A percentile compares a stretch with the other conserved stretches of the same genome.
Conservation (phyloP, 2,329 filamentous ascomycete species). For the Colletotrichum incanum region DNA sequence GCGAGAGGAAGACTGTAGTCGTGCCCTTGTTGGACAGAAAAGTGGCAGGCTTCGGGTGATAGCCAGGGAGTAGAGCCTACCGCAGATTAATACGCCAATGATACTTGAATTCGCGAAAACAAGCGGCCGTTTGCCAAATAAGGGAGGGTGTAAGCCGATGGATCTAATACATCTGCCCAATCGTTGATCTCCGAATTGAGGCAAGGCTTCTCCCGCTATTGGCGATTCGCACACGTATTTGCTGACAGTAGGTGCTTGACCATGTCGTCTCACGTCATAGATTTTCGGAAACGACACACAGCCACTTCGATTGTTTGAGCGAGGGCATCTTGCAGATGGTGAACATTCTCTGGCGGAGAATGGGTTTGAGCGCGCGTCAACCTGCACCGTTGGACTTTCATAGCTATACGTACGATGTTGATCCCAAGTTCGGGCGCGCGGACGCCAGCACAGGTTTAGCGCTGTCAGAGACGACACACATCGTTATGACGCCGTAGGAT, state of each 20-base stretch:
- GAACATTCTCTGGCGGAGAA: neutral
- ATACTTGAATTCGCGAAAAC: neutral
- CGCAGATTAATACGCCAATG: neutral
- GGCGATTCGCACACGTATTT: neutral
- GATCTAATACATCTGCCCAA: neutral
- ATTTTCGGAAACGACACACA: slow-evolving; percentile 36
- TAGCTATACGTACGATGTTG: slow-evolving; percentile 18
- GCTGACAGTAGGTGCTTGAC: slow-evolving; percentile 18
- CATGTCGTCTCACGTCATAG: slow-evolving; percentile 28
- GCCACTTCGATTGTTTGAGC: slow-evolving; percentile 36
- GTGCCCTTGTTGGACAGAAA: neutral
- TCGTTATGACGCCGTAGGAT: neutral
- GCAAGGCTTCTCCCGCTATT: neutral
- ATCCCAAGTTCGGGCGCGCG: slow-evolving; percentile 36
- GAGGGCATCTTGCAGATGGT: slow-evolving; percentile 24
- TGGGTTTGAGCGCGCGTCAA: slow-evolving; percentile 12
- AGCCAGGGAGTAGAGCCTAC: neutral
- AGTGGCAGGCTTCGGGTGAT: neutral
- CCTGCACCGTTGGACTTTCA: slow-evolving; percentile 23
- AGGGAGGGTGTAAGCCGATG: neutral
- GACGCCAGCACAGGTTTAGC: slow-evolving; percentile 20
- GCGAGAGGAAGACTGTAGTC: neutral
- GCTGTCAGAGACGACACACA: slow-evolving; percentile 2
- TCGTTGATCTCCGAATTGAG: neutral
- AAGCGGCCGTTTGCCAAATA: neutral